phyloP scores from a whole-genome alignment of 2,329 filamentous ascomycete species.

The Cytospora schulzeri region DNA sequence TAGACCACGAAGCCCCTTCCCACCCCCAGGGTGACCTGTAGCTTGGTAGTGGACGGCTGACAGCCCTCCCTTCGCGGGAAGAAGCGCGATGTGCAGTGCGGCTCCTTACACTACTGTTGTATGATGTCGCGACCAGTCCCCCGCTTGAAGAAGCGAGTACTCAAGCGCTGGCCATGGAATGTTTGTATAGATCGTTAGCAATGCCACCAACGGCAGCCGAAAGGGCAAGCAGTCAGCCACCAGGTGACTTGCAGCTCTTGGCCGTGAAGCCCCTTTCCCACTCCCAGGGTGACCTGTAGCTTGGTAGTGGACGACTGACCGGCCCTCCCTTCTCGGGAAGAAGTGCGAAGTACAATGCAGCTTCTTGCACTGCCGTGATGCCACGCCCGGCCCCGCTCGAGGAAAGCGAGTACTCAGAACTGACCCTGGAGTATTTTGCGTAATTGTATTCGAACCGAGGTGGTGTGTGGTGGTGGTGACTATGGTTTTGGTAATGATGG shows the following conservation, averaged over 20 bases:
- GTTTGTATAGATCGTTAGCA: neutral
- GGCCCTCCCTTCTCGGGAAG: constrained; percentile 3
- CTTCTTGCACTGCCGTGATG: constrained; percentile 9
- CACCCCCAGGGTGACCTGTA: constrained; percentile 9
- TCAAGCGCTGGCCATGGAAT: neutral
- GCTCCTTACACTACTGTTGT: constrained; percentile 7
- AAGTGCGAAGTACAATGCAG: constrained; percentile 16
- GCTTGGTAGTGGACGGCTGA: constrained; percentile 14
- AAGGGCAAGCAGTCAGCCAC: neutral
- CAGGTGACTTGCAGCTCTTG: constrained; percentile 1
- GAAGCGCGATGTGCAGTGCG: constrained; percentile 16
- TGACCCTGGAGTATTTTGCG: neutral
- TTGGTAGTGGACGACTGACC: constrained; percentile 9
- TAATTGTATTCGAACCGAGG: neutral
- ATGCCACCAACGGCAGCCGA: neutral
- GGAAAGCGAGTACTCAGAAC: neutral
- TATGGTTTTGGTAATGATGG: neutral
- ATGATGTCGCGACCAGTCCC: constrained; percentile 12
- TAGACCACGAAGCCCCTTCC: neutral
- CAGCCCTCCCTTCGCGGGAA: constrained; percentile 4
- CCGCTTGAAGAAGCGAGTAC: neutral
- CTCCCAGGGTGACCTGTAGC: constrained; percentile 9
- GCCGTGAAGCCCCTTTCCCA: constrained; percentile 3
- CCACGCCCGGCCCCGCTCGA: constrained; percentile 8
- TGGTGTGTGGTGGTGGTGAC: neutral